phyloP scores from a whole-genome alignment of 2,329 filamentous ascomycete genomes.

The Xylaria sp. region DNA sequence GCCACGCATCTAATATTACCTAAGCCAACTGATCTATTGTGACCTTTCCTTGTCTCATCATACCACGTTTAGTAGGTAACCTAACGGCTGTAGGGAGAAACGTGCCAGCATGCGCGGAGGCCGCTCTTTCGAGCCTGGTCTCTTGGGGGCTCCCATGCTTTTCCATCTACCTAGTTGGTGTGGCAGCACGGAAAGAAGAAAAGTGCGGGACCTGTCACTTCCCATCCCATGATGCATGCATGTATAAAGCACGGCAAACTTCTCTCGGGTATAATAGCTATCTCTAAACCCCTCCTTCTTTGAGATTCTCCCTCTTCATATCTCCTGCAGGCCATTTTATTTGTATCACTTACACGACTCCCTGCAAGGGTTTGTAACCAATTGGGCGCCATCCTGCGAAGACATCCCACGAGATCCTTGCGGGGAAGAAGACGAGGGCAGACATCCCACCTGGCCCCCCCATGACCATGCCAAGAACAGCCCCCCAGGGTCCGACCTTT shows the following conservation, averaged over 20 bases:
- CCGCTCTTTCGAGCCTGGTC: constrained; percentile 23
- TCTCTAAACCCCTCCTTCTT: constrained; percentile 11
- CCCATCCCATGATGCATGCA: constrained; percentile 22
- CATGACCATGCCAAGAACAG: constrained; percentile 24
- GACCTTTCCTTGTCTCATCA: constrained; percentile 30
- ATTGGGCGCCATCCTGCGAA: constrained; percentile 15
- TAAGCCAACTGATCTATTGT: constrained; percentile 15
- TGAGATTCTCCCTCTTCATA: constrained; percentile 6
- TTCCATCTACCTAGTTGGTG: constrained; percentile 14
- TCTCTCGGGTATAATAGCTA: constrained; percentile 15
- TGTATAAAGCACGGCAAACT: constrained; percentile 27
- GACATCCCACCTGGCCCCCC: constrained; percentile 8
- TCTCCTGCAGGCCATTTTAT: constrained; percentile 18
- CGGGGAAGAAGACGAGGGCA: constrained; percentile 4
- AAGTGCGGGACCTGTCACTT: constrained; percentile 27
- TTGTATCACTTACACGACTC: constrained; percentile 16
- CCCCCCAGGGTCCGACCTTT: constrained; percentile 15
- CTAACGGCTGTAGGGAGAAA: constrained; percentile 11
- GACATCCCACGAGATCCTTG: constrained; percentile 17
- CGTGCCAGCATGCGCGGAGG: constrained; percentile 9
- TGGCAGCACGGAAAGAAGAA: constrained; percentile 16
- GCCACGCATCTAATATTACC: not conserved
- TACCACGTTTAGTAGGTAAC: constrained; percentile 33
- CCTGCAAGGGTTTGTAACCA: constrained; percentile 5
- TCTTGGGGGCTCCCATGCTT: constrained; percentile 11